phyloP scores from a whole-genome alignment of 495 filamentous ascomycete species.

The Penicillium salamii region DNA sequence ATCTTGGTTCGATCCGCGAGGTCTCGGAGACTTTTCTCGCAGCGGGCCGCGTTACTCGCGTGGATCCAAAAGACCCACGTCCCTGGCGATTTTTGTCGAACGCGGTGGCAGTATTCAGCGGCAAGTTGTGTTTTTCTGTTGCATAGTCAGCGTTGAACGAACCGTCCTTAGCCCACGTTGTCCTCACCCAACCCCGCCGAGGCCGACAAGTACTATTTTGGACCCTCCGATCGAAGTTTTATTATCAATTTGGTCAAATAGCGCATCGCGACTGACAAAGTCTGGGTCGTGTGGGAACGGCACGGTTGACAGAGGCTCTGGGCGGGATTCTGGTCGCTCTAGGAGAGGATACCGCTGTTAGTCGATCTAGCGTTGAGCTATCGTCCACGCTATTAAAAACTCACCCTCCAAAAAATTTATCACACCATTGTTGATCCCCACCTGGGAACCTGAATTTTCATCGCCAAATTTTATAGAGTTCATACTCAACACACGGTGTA shows the following conservation, averaged over 20 bases:
- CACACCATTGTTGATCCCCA: neutral
- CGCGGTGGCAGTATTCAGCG: slow-evolving; percentile 38
- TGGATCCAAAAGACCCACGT: slow-evolving; percentile 53
- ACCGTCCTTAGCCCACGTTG: neutral
- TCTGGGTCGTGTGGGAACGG: slow-evolving; percentile 20
- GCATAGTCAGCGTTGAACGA: neutral
- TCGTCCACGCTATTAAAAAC: neutral
- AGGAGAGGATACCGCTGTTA: neutral
- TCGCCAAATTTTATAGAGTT: neutral
- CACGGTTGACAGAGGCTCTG: neutral
- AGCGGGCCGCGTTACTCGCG: slow-evolving; percentile 19
- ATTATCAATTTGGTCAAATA: slow-evolving; percentile 24
- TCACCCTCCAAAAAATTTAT: neutral
- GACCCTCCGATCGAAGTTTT: slow-evolving; percentile 22
- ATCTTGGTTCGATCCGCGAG: slow-evolving; percentile 40
- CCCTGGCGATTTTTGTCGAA: slow-evolving; percentile 29
- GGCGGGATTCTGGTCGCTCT: neutral
- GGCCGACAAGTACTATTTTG: slow-evolving; percentile 23
- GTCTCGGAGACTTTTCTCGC: slow-evolving; percentile 33
- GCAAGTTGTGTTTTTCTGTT: slow-evolving; percentile 38
- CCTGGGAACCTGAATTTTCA: neutral
- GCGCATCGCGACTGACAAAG: slow-evolving; percentile 28
- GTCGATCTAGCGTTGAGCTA: neutral
- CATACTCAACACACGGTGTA: neutral
- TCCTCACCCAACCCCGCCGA: slow-evolving; percentile 34